Percentiles rank a stretch among this genome's conserved stretches.
These are phyloP conservation scores for Castanea mollissima DNA, from an alignment of 306 rosid genomes.

Conservation along the genomic window DNA sequence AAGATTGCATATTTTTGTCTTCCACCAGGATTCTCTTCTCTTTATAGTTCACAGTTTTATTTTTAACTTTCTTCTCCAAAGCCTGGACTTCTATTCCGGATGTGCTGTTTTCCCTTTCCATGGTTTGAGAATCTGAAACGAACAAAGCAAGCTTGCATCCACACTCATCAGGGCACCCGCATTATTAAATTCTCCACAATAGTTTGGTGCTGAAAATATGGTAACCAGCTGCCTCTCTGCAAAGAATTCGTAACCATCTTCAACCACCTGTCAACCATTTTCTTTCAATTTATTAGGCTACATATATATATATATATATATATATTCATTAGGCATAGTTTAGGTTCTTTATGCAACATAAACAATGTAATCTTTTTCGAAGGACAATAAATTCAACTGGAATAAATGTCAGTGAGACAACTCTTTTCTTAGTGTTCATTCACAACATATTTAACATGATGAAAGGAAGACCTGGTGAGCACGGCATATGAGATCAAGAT, in stretches of 20 bases:
- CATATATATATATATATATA: no score
- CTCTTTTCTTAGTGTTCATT: not conserved
- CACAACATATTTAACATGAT: not conserved
- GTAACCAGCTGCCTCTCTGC: conserved; percentile 89
- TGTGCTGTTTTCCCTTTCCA: conserved; percentile 25
- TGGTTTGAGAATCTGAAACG: conserved; percentile 90
- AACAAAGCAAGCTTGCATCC: conserved; percentile 72
- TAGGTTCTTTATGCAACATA: no score
- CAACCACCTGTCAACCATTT: conserved; percentile 61
- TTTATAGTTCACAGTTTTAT: not conserved
- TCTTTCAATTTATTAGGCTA: not conserved
- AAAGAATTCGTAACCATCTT: conserved; percentile 90
- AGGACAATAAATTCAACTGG: no score
- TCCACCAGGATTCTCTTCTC: not conserved
- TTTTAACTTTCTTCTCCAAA: not conserved
- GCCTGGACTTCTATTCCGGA: not conserved
- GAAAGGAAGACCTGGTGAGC: conserved; percentile 65
- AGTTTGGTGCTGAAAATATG: conserved; percentile 88
- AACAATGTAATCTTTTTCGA: no score
- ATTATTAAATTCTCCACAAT: conserved; percentile 91
- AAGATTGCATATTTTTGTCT: not conserved
- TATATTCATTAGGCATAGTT: no score
- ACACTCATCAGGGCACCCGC: conserved; percentile 93
- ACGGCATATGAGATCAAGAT: conserved; percentile 80
- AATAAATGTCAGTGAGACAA: no score